Percentiles rank a stretch among this genome's conserved stretches.
Evolutionary conservation across 108 stramenopile species (phyloP).

Genomic region (Poteriospumella lacustris): DNA sequence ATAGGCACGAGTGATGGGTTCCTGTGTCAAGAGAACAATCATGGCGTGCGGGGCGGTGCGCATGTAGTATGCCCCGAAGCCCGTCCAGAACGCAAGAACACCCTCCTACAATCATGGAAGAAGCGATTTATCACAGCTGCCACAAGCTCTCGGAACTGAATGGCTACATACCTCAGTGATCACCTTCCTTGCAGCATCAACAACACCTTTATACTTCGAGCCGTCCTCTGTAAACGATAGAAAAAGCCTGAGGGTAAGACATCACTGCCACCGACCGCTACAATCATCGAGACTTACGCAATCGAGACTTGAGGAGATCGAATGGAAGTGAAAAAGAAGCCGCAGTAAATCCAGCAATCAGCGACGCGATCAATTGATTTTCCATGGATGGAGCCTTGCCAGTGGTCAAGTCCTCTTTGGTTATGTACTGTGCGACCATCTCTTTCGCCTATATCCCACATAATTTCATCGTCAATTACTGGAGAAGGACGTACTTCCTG

Average conservation of each 20-base stretch:
- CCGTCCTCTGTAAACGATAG: not conserved
- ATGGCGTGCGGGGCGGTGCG: constrained; percentile 98
- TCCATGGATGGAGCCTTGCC: constrained; percentile 71
- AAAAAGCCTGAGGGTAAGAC: not conserved
- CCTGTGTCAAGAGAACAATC: constrained; percentile 91
- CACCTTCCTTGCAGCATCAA: not conserved
- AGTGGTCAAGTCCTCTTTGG: not conserved
- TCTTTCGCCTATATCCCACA: constrained; percentile 40
- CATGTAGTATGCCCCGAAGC: constrained; percentile 91
- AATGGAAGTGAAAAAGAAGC: constrained; percentile 90
- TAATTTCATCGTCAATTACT: not conserved
- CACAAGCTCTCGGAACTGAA: not conserved
- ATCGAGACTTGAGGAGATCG: constrained; percentile 89
- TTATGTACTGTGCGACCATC: constrained; percentile 36
- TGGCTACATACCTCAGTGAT: not conserved
- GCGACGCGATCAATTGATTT: constrained; percentile 60
- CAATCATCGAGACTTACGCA: constrained; percentile 46
- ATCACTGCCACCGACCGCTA: not conserved
- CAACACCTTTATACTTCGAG: constrained; percentile 11
- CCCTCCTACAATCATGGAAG: constrained; percentile 61
- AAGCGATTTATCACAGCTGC: not conserved
- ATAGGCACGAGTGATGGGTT: too few species aligned
- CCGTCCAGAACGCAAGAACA: constrained; percentile 80
- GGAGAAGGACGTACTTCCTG: not conserved
- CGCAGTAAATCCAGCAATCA: constrained; percentile 81